Conservation (phyloP, 1,284 basidiomycete species). For the Cerrena zonata region DNA sequence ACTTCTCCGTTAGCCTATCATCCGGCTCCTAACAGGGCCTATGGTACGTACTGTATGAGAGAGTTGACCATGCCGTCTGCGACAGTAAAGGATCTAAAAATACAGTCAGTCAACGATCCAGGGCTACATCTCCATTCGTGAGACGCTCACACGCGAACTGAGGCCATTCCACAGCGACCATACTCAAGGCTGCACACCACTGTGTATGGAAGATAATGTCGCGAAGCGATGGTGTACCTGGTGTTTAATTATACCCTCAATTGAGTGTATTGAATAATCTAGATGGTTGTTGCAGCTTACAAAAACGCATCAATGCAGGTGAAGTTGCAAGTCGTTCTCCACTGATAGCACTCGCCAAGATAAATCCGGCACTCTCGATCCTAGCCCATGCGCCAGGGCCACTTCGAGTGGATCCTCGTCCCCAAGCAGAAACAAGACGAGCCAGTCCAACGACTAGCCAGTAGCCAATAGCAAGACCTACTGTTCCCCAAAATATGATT, state of each 20-base stretch:
- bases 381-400: constrained; percentile 59
- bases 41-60: constrained; percentile 72
- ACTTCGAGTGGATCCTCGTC: constrained; percentile 55
- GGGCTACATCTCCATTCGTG: constrained; percentile 8
- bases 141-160: constrained; percentile 72
- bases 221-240: constrained; percentile 86
- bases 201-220: constrained; percentile 92
- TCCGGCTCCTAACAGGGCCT: constrained; percentile 9
- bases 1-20: constrained; percentile 6
- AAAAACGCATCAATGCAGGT: constrained; percentile 83
- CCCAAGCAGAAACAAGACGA: constrained; percentile 79
- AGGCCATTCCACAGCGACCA: constrained; percentile 94
- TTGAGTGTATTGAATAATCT: neutral
- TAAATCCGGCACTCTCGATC: constrained; percentile 77
- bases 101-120: constrained; percentile 4
- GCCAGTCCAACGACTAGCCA: constrained; percentile 78
- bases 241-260: neutral
- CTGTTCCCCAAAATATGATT: constrained; percentile 79
- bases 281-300: constrained; percentile 36
- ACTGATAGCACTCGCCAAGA: constrained; percentile 87
- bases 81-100: constrained; percentile 77
- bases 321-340: constrained; percentile 82
- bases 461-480: constrained; percentile 73
- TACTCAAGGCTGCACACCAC: constrained; percentile 80
- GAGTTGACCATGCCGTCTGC: constrained; percentile 81